Percentiles rank a stretch among this genome's conserved stretches.
These are phyloP conservation scores for Mycena venus DNA, from an alignment of 768 basidiomycete genomes.

Conservation along the genomic window DNA sequence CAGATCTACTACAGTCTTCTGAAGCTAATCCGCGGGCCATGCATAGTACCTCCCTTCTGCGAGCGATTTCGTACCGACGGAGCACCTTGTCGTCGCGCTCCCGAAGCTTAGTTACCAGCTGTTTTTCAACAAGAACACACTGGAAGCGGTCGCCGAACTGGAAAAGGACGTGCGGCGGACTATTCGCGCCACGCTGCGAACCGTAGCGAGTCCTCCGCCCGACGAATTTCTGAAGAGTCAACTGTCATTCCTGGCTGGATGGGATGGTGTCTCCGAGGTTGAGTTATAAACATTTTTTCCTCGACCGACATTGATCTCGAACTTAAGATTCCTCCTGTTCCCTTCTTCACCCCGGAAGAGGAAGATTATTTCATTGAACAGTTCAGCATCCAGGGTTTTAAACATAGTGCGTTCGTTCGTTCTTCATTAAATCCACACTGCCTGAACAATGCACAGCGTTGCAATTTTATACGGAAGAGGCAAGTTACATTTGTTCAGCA, in stretches of 20 bases:
- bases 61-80: slow-evolving; percentile 61
- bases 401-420: slow-evolving; percentile 62
- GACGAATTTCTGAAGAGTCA: slow-evolving; percentile 63
- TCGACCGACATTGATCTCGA: neutral
- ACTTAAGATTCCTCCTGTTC: slow-evolving; percentile 68
- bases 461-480: slow-evolving; percentile 74
- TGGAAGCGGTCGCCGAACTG: slow-evolving; percentile 66
- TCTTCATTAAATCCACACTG: neutral
- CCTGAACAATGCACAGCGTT: slow-evolving; percentile 58
- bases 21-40: neutral
- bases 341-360: slow-evolving; percentile 71
- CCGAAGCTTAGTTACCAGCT: slow-evolving; percentile 74
- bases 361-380: slow-evolving; percentile 81
- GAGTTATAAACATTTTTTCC: neutral
- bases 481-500: slow-evolving; percentile 35
- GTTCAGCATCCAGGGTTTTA: slow-evolving; percentile 69
- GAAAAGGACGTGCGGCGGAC: slow-evolving; percentile 68
- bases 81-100: slow-evolving; percentile 52
- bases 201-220: slow-evolving; percentile 68
- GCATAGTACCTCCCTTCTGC: slow-evolving; percentile 71
- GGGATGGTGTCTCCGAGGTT: slow-evolving; percentile 60
- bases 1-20: neutral
- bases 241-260: slow-evolving; percentile 67
- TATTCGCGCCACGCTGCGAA: slow-evolving; percentile 68
- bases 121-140: slow-evolving; percentile 68